phyloP scores from a whole-genome alignment of 352 stramenopile species.

The Phytophthora pluvialis region DNA sequence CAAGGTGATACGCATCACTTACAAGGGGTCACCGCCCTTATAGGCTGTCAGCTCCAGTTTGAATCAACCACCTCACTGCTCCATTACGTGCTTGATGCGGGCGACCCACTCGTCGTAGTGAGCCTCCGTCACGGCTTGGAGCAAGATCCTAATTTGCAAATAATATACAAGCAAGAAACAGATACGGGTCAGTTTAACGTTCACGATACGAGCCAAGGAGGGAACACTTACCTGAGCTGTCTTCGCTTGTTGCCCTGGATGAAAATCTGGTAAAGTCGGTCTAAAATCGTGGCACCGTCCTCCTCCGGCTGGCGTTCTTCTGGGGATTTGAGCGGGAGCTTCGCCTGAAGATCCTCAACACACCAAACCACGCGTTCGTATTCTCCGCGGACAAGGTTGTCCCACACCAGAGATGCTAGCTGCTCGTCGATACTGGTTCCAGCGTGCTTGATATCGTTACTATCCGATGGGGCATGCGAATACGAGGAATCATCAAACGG shows the following conservation, averaged over 20 bases:
- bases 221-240: constrained; percentile 42
- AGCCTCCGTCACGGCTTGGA: constrained; percentile 64
- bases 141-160: constrained; percentile 41
- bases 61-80: constrained; percentile 26
- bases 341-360: constrained; percentile 67
- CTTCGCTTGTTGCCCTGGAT: constrained; percentile 49
- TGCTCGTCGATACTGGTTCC: constrained; percentile 67
- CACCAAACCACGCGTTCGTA: constrained; percentile 74
- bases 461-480: constrained; percentile 7
- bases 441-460: not conserved
- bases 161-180: constrained; percentile 4
- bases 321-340: constrained; percentile 45
- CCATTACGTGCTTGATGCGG: constrained; percentile 52
- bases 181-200: constrained; percentile 1
- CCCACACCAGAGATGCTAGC: constrained; percentile 54
- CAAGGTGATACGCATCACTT: constrained; percentile 9
- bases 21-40: not conserved
- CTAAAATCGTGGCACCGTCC: constrained; percentile 28
- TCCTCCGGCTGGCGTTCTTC: constrained; percentile 32
- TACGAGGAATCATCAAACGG: constrained; percentile 23
- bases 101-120: constrained; percentile 53
- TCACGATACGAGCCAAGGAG: not conserved
- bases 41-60: not conserved
- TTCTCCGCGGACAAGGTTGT: constrained; percentile 63
- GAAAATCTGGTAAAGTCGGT: constrained; percentile 51